Evolutionary conservation across 2,329 filamentous ascomycete genomes (phyloP).

Genomic region (Ascochyta fabae): DNA sequence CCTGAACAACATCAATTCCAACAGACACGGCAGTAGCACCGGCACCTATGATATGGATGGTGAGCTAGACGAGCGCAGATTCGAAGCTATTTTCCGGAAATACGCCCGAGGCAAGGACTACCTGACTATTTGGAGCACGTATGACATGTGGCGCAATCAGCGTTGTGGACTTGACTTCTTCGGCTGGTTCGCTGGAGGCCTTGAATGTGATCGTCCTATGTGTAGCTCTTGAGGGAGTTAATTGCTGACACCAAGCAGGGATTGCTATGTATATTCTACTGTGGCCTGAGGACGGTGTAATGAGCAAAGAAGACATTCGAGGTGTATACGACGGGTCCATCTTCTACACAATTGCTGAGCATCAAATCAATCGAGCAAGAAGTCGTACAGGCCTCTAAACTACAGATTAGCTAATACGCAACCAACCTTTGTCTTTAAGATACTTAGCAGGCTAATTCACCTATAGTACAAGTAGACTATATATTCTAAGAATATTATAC

Average conservation of each 20-base stretch:
- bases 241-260: conserved; percentile 18
- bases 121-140: conserved; percentile 17
- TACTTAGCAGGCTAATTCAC: too few relatives aligned
- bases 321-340: conserved; percentile 25
- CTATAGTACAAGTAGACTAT: too few relatives aligned
- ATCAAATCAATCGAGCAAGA: background rate
- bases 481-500: too few relatives aligned
- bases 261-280: conserved; percentile 28
- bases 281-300: conserved; percentile 24
- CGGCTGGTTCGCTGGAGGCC: conserved; percentile 26
- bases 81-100: conserved; percentile 25
- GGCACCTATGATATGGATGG: conserved; percentile 25
- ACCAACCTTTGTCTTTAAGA: too few relatives aligned
- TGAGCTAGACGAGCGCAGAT: conserved; percentile 22
- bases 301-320: conserved; percentile 22
- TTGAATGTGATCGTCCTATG: conserved; percentile 20
- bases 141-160: conserved; percentile 21
- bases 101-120: conserved; percentile 24
- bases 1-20: conserved; percentile 22
- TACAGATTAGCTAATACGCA: too few relatives aligned
- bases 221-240: background rate
- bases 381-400: too few relatives aligned
- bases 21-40: conserved; percentile 28
- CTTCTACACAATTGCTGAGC: conserved; percentile 35
- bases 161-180: conserved; percentile 27